phyloP scores from a whole-genome alignment of 2,329 filamentous ascomycete species.

The Orbilia oligospora region DNA sequence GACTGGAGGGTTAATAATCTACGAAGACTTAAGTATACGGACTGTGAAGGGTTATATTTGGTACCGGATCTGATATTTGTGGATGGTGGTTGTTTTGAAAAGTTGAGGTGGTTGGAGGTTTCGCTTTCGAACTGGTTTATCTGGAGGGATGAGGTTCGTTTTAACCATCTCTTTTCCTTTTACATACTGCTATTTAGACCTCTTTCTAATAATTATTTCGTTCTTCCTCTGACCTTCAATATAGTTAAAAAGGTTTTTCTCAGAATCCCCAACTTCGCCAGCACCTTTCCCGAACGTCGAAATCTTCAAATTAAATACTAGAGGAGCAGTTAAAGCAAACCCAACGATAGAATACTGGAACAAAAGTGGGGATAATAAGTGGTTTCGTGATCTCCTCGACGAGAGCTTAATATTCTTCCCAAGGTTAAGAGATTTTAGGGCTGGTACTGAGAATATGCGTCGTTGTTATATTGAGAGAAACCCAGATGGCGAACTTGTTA shows the following conservation, averaged over 20 bases:
- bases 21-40: neutral
- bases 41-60: neutral
- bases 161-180: neutral
- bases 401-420: neutral
- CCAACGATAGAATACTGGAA: too few relatives aligned
- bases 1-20: neutral
- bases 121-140: neutral
- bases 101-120: constrained; percentile 6
- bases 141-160: neutral
- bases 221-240: too few relatives aligned
- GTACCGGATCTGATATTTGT: neutral
- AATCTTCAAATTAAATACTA: too few relatives aligned
- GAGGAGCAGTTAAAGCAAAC: too few relatives aligned
- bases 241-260: too few relatives aligned
- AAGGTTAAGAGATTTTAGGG: neutral
- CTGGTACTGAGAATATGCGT: too few relatives aligned
- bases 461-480: too few relatives aligned
- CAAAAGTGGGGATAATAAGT: neutral
- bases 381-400: neutral
- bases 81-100: neutral
- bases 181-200: neutral
- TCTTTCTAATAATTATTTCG: too few relatives aligned
- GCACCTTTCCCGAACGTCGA: too few relatives aligned
- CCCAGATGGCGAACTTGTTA: neutral
- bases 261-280: too few relatives aligned